phyloP scores from a whole-genome alignment of 2,329 filamentous ascomycete genomes.

The Teratosphaeria viscida region DNA sequence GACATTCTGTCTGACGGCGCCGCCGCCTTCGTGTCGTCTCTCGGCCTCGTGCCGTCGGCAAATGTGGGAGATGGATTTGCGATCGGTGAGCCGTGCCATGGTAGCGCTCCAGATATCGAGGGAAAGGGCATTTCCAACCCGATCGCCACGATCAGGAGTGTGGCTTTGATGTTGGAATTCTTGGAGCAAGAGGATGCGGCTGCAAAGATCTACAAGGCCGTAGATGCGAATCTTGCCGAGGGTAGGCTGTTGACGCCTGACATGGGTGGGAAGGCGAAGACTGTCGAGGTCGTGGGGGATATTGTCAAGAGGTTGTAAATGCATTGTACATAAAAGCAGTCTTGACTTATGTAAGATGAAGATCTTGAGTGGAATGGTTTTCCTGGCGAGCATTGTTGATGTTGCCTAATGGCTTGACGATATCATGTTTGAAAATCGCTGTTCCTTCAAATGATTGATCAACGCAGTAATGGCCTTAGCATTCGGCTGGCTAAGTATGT shows the following conservation, averaged over 20 bases:
- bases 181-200: slow-evolving; percentile 78
- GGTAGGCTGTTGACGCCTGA: slow-evolving; percentile 77
- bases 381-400: background rate
- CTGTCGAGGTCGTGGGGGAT: slow-evolving; percentile 77
- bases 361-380: background rate
- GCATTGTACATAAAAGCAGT: background rate
- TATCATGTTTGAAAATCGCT: too few relatives aligned
- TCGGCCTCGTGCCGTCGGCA: slow-evolving; percentile 86
- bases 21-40: slow-evolving; percentile 80
- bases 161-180: slow-evolving; percentile 94
- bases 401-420: background rate
- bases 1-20: slow-evolving; percentile 94
- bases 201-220: slow-evolving; percentile 79
- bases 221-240: slow-evolving; percentile 81
- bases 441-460: background rate
- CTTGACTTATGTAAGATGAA: background rate
- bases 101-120: slow-evolving; percentile 89
- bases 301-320: slow-evolving; percentile 68
- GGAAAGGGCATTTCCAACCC: slow-evolving; percentile 90
- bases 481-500: background rate
- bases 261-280: slow-evolving; percentile 76
- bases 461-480: background rate
- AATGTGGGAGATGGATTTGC: slow-evolving; percentile 92
- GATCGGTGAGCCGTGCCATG: slow-evolving; percentile 97
- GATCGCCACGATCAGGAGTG: slow-evolving; percentile 84